Percentiles rank a stretch among this genome's conserved stretches.
These are phyloP conservation scores for Xylaria digitata DNA, from an alignment of 2,329 filamentous ascomycete species.

Conservation along the genomic window DNA sequence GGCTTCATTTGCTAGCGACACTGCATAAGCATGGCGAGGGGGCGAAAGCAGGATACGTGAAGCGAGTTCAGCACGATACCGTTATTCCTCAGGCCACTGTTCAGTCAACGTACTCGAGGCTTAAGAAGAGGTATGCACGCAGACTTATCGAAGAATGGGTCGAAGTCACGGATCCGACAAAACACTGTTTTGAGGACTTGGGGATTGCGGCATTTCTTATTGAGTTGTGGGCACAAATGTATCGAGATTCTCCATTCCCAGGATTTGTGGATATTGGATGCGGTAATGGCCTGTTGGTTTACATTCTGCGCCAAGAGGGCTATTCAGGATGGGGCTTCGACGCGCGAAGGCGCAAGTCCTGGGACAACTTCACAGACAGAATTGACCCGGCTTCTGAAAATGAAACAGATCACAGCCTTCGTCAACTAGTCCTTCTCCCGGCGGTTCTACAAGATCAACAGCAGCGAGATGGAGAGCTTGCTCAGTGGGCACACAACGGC, in stretches of 20 bases:
- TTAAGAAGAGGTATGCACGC: conserved; percentile 84
- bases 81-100: conserved; percentile 80
- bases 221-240: conserved; percentile 91
- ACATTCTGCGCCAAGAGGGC: conserved; percentile 83
- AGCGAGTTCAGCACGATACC: conserved; percentile 85
- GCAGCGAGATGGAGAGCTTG: conserved; percentile 34
- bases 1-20: conserved; percentile 73
- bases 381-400: conserved; percentile 33
- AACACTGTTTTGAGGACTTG: conserved; percentile 96
- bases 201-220: conserved; percentile 92
- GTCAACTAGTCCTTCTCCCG: conserved; percentile 63
- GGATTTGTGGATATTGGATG: conserved; percentile 97
- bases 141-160: conserved; percentile 80
- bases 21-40: conserved; percentile 81
- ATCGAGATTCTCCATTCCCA: conserved; percentile 71
- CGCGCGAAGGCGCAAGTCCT: conserved; percentile 85
- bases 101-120: conserved; percentile 82
- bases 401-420: conserved; percentile 51
- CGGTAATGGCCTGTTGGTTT: conserved; percentile 90
- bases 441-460: conserved; percentile 51
- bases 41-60: conserved; percentile 74
- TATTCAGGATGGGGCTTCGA: conserved; percentile 93
- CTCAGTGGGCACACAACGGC: conserved; percentile 64
- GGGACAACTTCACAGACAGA: conserved; percentile 71
- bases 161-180: conserved; percentile 86